A percentile compares a stretch with the other conserved stretches of the same genome.
Evolutionary conservation across 2,329 filamentous ascomycete species (phyloP).

Genomic region (Camptophora hylomeconis): DNA sequence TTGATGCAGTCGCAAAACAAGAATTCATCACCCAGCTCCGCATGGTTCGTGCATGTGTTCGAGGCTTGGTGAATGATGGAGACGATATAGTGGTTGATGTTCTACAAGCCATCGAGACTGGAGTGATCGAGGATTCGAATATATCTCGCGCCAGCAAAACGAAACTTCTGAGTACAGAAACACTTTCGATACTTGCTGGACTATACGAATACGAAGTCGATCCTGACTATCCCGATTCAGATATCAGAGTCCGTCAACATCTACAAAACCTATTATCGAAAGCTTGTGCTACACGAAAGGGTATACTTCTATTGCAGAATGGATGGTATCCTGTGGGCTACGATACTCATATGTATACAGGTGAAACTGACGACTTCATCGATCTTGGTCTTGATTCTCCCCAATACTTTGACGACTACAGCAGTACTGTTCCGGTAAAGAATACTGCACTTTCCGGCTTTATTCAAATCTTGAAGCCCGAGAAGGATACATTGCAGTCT

Average conservation of each 20-base stretch:
- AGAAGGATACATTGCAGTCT: constrained; percentile 67
- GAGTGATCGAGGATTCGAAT: constrained; percentile 62
- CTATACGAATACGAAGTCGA: constrained; percentile 47
- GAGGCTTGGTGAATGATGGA: constrained; percentile 65
- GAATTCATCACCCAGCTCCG: constrained; percentile 69
- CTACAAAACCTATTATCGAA: constrained; percentile 64
- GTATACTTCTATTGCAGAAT: constrained; percentile 60
- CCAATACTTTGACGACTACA: constrained; percentile 56
- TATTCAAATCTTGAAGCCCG: constrained; percentile 65
- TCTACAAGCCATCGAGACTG: constrained; percentile 53
- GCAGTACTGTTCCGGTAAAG: constrained; percentile 55
- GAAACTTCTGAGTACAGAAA: constrained; percentile 60
- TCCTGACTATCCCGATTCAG: constrained; percentile 24
- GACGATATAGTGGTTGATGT: constrained; percentile 63
- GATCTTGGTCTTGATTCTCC: constrained; percentile 57
- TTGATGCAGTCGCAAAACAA: constrained; percentile 63
- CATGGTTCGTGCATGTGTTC: constrained; percentile 57
- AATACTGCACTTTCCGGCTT: constrained; percentile 73
- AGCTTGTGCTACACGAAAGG: constrained; percentile 60
- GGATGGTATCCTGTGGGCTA: constrained; percentile 72
- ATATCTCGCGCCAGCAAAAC: constrained; percentile 64
- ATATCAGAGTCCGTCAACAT: constrained; percentile 49
- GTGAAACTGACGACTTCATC: constrained; percentile 36
- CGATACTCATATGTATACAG: constrained; percentile 43
- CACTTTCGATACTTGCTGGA: constrained; percentile 57